Percentiles rank a stretch among this genome's conserved stretches.
phyloP scores from a whole-genome alignment of 345 rosid genomes.

The Gossypium herbaceum region DNA sequence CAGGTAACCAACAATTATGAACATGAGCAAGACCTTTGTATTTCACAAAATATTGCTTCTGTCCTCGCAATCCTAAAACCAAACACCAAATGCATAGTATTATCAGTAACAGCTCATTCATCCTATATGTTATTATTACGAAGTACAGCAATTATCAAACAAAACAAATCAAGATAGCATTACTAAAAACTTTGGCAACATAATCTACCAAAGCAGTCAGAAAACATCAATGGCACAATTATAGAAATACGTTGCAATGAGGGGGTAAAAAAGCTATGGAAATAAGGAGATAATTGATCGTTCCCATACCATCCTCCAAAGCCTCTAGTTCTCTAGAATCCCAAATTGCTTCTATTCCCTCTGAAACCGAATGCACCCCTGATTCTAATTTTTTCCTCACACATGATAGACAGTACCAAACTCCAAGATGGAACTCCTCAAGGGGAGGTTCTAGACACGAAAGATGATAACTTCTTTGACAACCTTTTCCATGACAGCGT shows the following conservation, averaged over 20 bases:
- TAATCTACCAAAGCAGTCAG: neutral
- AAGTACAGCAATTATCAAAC: neutral
- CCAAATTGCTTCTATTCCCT: slow-evolving; percentile 50
- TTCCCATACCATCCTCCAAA: slow-evolving; percentile 34
- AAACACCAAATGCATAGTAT: slow-evolving; percentile 11
- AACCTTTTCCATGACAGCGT: slow-evolving; percentile 50
- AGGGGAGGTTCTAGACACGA: slow-evolving; percentile 45
- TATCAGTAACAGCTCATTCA: neutral
- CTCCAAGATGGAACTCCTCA: slow-evolving; percentile 39
- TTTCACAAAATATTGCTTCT: slow-evolving; percentile 46
- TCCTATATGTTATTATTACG: neutral
- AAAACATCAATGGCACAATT: neutral
- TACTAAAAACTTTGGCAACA: neutral
- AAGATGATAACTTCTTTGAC: slow-evolving; percentile 43
- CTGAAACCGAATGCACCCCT: slow-evolving; percentile 42
- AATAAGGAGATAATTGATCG: neutral
- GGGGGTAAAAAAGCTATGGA: neutral
- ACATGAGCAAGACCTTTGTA: slow-evolving; percentile 61
- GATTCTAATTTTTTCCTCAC: slow-evolving; percentile 39
- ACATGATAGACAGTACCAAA: slow-evolving; percentile 47
- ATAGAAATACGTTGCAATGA: neutral
- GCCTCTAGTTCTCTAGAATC: slow-evolving; percentile 30
- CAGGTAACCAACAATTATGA: slow-evolving; percentile 56
- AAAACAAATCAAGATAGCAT: neutral
- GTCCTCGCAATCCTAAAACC: slow-evolving; percentile 21